Evolutionary conservation across 768 basidiomycete genomes (phyloP), one percentile per base, ranked within the genome.

Genomic region (Trametopsis cervina): DNA sequence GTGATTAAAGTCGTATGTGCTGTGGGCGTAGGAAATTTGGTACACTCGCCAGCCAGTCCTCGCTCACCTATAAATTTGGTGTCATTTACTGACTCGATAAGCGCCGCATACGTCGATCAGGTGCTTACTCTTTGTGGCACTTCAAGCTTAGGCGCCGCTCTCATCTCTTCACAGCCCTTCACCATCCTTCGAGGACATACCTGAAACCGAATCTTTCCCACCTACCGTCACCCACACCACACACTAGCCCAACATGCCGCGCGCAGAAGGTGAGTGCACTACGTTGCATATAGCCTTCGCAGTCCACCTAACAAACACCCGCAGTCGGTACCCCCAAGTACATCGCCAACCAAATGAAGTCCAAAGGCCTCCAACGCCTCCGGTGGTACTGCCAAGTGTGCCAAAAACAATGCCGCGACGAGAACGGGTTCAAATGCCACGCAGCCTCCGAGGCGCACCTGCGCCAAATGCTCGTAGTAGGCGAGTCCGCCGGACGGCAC

Each of bases 371-470:
- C 42, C 95, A 96, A 66, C 82, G 92, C 60, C 79, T 98, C 54
- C 79, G 94, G 53, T 98, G 94, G 95, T 99, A 89, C 69, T 98
- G 95, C 61, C 95, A 99, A 75, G 90, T 98, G 56, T 98, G 96
- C 78, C 72, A 97, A 76, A 99, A 99, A 65, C 95, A 98, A 67
- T 98, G 95, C 66, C 75, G 94, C 63, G 89, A 98, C 66, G 96
- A 98, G 72, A 99, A 99, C 66, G 96, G 94, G 15, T 99, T 98
- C 80, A 96, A 96, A 68, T 94, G 91, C 65, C 93, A 97, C 64
- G 78, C 83, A 13, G 77, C 79, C 46, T 89, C 89, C 24, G 92
- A 95, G 65, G 75, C 84, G 1, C 96, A 99, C 68, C 71, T 98
- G 27, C 81, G 96, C 2, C 93, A 97, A 65, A 97, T 99, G 93